Percentiles rank a stretch among this genome's conserved stretches.
phyloP scores from a whole-genome alignment of 2,329 filamentous ascomycete genomes.

The Hypoxylon sp. region DNA sequence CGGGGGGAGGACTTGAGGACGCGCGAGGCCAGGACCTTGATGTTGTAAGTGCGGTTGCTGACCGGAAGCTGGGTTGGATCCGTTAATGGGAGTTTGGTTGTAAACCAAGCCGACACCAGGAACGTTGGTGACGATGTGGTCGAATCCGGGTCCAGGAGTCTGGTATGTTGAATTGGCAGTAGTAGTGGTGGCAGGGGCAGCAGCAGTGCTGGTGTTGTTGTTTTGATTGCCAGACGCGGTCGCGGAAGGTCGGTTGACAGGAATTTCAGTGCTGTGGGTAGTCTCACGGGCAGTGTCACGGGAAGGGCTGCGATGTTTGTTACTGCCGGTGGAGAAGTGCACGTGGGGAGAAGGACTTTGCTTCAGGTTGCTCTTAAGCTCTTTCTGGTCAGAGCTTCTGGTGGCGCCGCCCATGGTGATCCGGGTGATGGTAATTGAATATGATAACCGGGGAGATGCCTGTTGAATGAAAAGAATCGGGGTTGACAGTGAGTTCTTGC shows the following conservation, averaged over 20 bases:
- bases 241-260: not conserved
- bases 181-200: not conserved
- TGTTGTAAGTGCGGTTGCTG: conserved; percentile 44
- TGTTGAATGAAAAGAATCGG: conserved; percentile 1
- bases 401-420: conserved; percentile 27
- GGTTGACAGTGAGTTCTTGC: conserved; percentile 10
- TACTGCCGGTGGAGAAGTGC: conserved; percentile 4
- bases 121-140: conserved; percentile 40
- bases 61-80: conserved; percentile 39
- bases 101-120: conserved; percentile 41
- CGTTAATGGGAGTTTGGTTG: conserved; percentile 28
- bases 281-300: not conserved
- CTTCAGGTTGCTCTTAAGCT: conserved; percentile 7
- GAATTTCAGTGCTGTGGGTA: conserved; percentile 18
- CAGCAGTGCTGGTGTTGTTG: not conserved
- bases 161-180: conserved; percentile 35
- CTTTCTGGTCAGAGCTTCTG: conserved; percentile 11
- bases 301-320: not conserved
- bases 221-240: conserved; percentile 6
- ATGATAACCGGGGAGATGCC: not conserved
- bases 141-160: conserved; percentile 41
- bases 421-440: not conserved
- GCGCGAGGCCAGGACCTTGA: conserved; percentile 36
- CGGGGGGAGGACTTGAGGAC: conserved; percentile 29
- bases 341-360: conserved; percentile 7